Conservation (phyloP, 1,284 basidiomycete genomes). For the Cutaneotrichosporon sp. region DNA sequence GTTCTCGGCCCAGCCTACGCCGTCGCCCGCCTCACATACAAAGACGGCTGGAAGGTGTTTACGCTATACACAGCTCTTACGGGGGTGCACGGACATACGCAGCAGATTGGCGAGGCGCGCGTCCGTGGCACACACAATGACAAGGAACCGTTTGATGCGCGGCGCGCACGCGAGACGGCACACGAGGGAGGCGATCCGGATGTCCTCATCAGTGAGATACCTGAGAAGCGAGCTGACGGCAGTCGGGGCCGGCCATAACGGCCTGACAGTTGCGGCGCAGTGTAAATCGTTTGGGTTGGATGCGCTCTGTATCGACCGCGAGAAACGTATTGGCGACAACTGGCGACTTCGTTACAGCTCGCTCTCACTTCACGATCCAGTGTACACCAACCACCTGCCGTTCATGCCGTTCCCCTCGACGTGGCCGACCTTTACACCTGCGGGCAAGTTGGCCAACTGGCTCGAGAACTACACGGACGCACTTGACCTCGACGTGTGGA, state of each 20-base stretch:
- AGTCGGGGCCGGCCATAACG: conserved; percentile 67
- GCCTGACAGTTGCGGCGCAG: conserved; percentile 62
- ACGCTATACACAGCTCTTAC: not conserved
- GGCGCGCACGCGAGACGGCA: not conserved
- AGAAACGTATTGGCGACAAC: conserved; percentile 60
- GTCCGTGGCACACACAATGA: conserved; percentile 5
- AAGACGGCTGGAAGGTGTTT: conserved; percentile 3
- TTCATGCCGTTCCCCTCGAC: conserved; percentile 38
- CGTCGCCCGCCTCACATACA: conserved; percentile 1
- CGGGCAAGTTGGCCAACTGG: conserved; percentile 64
- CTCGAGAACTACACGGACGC: conserved; percentile 65
- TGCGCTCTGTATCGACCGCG: conserved; percentile 60
- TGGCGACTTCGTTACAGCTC: conserved; percentile 63
- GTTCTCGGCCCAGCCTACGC: not conserved
- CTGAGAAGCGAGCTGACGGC: not conserved
- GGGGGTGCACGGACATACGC: conserved; percentile 5
- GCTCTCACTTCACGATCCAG: conserved; percentile 64
- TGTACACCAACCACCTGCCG: conserved; percentile 52
- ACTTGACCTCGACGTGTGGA: conserved; percentile 68
- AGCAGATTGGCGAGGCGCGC: not conserved
- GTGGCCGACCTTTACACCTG: conserved; percentile 42
- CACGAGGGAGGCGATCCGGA: conserved; percentile 3
- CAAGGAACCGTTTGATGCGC: conserved; percentile 2
- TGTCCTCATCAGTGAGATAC: conserved; percentile 3
- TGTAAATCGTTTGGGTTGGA: conserved; percentile 60